Base-by-base conservation (phyloP, 2,329 filamentous ascomycete genomes). In the Trichoderma citrinoviride region DNA sequence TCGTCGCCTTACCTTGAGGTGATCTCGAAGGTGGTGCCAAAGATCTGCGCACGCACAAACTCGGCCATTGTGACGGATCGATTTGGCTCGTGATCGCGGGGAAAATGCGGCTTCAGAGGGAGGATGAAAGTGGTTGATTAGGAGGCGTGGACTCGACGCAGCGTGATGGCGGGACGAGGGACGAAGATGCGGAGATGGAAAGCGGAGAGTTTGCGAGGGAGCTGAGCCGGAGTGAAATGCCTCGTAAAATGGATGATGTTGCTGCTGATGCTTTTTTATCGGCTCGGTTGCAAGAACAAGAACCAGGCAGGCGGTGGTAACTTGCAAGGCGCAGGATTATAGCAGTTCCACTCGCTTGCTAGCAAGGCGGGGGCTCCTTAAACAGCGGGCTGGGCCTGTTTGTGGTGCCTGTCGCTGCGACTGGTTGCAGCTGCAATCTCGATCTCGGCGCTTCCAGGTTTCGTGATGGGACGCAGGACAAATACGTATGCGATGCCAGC, bases 21-120 rank as follows among this genome's bases (percentile, higher is more conserved):
- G 81, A 98, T 98, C 87, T 99, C 95, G 77, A 99, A 99, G 73
- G 95, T 98, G 68, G 95, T 99, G 78, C 95, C 95, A 77, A 99
- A 99, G 79, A 99, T 98, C 86, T 98, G 94, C 77, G 94, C 93
- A 81, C 95, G 91, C 77, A 99, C 92, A 81, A 99, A 99, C 85
- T 99, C 95, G 79, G 95, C 95, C 95, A 99, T 98, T 78, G 76
- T 89, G 86, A 61, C 64, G 64, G 63, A 58, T 50, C 3, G 54
- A 37, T 61, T 33, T 61, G 44, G 27, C 44, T 61, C 47, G 50
- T 56, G 43, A 27, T 63, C 27, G 61, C 52, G 41, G 61, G 41
- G 50, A 15, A 37, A 43, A 55, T n/a, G 17, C 43, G 19, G 15
- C 37, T 50, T 52, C 19, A 50, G 27, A 49, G 33, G 17, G 12